Conservation (phyloP, 345 rosid species). For the Citrus mangshanensis region DNA sequence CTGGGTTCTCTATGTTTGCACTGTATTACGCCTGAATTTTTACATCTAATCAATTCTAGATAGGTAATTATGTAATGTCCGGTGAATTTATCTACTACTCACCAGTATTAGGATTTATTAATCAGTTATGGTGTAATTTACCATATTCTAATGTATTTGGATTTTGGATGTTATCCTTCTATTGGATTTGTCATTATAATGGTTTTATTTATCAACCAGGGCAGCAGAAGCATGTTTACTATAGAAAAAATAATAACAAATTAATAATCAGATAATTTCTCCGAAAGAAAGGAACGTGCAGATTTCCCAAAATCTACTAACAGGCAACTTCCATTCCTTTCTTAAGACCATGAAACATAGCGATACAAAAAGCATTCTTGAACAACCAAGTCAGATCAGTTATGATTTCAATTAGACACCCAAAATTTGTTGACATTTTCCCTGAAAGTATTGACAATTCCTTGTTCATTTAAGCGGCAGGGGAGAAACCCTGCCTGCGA, state of each 20-base stretch:
- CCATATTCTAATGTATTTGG: background rate
- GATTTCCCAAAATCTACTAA: background rate
- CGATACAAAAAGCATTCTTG: background rate
- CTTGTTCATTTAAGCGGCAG: background rate
- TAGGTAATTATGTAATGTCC: background rate
- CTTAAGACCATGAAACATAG: background rate
- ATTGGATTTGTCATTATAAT: background rate
- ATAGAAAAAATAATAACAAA: too few relatives aligned
- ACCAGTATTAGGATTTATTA: background rate
- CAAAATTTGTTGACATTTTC: background rate
- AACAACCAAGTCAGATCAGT: background rate
- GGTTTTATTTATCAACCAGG: background rate
- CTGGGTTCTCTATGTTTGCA: slow-evolving; percentile 26
- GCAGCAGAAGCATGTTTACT: too few relatives aligned
- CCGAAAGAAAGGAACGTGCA: background rate
- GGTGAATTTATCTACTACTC: background rate
- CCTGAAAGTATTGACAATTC: background rate
- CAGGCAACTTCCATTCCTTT: background rate
- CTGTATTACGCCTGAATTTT: slow-evolving; percentile 5
- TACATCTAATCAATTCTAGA: background rate
- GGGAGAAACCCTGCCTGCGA: background rate
- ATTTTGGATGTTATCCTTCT: background rate
- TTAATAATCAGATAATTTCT: background rate
- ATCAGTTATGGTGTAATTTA: background rate
- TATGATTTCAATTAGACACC: background rate